A percentile compares a stretch with the other conserved stretches of the same genome.
These are phyloP conservation scores for Eutypella sp. DNA, from an alignment of 2,329 filamentous ascomycete genomes.

Conservation along the genomic window DNA sequence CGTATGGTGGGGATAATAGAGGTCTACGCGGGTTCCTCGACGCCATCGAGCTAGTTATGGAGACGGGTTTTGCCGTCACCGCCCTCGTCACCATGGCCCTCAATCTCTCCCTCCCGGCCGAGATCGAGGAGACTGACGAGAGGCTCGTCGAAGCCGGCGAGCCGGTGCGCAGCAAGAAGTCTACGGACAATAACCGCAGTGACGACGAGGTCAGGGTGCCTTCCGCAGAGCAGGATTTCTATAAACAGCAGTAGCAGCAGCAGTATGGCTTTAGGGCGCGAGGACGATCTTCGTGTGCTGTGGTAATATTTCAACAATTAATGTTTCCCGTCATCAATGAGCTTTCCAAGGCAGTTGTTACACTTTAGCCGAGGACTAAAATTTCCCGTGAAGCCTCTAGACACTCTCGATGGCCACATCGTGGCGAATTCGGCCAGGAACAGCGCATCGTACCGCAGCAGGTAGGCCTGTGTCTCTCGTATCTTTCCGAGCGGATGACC, in stretches of 20 bases:
- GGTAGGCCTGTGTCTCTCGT: too few relatives aligned
- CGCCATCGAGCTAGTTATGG: conserved; percentile 67
- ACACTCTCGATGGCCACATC: too few relatives aligned
- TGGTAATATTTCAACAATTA: too few relatives aligned
- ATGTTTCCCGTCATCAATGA: too few relatives aligned
- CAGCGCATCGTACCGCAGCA: too few relatives aligned
- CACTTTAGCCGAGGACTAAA: too few relatives aligned
- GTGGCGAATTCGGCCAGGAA: too few relatives aligned
- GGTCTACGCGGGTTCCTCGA: conserved; percentile 69
- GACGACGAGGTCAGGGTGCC: not conserved
- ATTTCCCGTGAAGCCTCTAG: too few relatives aligned
- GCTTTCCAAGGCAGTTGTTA: too few relatives aligned
- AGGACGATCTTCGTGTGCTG: too few relatives aligned
- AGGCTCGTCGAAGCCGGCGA: conserved; percentile 9
- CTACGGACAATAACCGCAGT: not conserved
- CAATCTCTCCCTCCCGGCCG: conserved; percentile 68
- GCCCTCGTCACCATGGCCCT: conserved; percentile 68
- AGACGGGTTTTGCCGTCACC: conserved; percentile 70
- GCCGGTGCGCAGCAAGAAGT: conserved; percentile 7
- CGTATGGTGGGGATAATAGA: conserved; percentile 63
- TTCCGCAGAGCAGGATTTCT: not conserved
- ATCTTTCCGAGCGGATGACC: too few relatives aligned
- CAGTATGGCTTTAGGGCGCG: too few relatives aligned
- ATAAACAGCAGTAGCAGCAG: not conserved
- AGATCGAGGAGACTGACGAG: conserved; percentile 59